Conservation (phyloP, 2,329 filamentous ascomycete genomes). For the Thermoascus crustaceus region DNA sequence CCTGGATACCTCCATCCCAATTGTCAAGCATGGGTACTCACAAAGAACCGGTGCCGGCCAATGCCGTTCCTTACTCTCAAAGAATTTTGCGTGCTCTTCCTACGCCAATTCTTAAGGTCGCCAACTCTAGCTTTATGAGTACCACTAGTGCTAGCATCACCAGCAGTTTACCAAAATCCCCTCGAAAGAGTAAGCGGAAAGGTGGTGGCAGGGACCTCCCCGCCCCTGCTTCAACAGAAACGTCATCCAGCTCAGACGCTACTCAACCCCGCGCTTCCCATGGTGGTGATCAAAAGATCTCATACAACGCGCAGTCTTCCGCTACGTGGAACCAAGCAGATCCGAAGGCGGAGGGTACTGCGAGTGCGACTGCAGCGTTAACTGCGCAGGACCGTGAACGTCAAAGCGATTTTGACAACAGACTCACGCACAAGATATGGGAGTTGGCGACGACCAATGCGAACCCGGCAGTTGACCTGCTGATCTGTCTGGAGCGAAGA, state of each 20-base stretch:
- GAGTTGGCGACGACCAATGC: slow-evolving; percentile 81
- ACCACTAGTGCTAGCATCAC: slow-evolving; percentile 82
- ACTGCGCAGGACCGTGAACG: slow-evolving; percentile 26
- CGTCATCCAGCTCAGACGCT: no score
- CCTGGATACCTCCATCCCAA: slow-evolving; percentile 87
- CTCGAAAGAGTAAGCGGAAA: slow-evolving; percentile 54
- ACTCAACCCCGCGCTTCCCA: background rate
- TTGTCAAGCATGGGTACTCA: slow-evolving; percentile 71
- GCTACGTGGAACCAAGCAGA: no score
- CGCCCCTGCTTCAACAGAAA: slow-evolving; percentile 41
- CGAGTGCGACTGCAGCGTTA: background rate
- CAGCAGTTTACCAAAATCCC: slow-evolving; percentile 62
- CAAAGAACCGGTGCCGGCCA: slow-evolving; percentile 67
- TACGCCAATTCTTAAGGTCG: slow-evolving; percentile 82
- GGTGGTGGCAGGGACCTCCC: slow-evolving; percentile 30
- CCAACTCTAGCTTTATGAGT: slow-evolving; percentile 92
- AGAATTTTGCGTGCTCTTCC: slow-evolving; percentile 83
- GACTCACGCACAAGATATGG: slow-evolving; percentile 91
- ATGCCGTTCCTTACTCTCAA: slow-evolving; percentile 84
- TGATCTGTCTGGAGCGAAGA: slow-evolving; percentile 84
- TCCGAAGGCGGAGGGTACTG: background rate
- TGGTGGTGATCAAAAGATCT: background rate
- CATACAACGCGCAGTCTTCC: background rate
- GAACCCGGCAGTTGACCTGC: slow-evolving; percentile 85
- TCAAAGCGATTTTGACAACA: slow-evolving; percentile 59